Evolutionary conservation across 148 eudicot species (phyloP).

Genomic region (Chenopodium berlandieri): DNA sequence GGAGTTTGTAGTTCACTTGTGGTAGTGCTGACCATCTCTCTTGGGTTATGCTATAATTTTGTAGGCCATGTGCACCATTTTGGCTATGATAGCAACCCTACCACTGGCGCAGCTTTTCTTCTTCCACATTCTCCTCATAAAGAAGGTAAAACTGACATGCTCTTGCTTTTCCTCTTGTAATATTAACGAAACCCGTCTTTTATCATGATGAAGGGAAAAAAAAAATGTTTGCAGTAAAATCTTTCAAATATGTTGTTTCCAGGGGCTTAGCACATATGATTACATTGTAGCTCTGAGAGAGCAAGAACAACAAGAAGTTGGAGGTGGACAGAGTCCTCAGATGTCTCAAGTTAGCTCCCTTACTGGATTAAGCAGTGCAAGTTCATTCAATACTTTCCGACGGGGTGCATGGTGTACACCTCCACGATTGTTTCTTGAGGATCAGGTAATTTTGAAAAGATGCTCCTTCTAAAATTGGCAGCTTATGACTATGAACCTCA

Average conservation of each 20-base stretch:
- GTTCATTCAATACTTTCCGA: constrained; percentile 82
- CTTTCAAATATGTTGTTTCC: not conserved
- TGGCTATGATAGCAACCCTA: constrained; percentile 95
- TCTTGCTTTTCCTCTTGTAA: not conserved
- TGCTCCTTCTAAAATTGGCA: not conserved
- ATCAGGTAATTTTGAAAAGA: constrained; percentile 52
- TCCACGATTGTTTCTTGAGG: constrained; percentile 88
- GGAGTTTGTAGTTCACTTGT: not conserved
- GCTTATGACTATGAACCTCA: not conserved
- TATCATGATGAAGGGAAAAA: not conserved
- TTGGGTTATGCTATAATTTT: constrained; percentile 1
- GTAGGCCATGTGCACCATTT: constrained; percentile 83
- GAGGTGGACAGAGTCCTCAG: constrained; percentile 96
- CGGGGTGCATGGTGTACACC: constrained; percentile 98
- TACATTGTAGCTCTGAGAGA: constrained; percentile 96
- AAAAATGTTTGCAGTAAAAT: not conserved
- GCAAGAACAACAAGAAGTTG: constrained; percentile 86
- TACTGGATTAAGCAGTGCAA: constrained; percentile 96
- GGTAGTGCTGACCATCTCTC: not conserved
- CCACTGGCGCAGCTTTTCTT: constrained; percentile 96
- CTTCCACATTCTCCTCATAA: constrained; percentile 95
- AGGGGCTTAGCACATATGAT: constrained; percentile 99
- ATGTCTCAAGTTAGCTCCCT: constrained; percentile 93
- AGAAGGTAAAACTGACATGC: constrained; percentile 55
- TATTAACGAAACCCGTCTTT: not conserved